Conservation (phyloP, 805 yeast species). For the Saccharomycopsis guyanensis region DNA sequence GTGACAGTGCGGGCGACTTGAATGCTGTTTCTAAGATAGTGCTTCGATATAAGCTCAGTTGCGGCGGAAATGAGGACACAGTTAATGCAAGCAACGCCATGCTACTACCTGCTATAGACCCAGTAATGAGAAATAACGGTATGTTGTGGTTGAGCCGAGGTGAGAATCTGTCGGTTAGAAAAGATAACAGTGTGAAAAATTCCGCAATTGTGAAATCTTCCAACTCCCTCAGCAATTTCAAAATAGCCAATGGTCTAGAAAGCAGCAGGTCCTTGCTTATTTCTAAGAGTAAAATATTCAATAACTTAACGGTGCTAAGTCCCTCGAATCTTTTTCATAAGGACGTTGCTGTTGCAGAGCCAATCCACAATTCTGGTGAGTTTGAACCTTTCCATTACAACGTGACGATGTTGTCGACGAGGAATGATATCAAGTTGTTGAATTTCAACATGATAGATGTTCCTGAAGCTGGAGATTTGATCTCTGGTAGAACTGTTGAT, state of each 20-base stretch:
- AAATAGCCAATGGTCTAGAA: not conserved
- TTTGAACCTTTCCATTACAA: not conserved
- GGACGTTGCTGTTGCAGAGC: not conserved
- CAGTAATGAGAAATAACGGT: conserved; percentile 9
- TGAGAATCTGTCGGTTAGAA: not conserved
- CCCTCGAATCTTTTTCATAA: not conserved
- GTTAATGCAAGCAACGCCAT: not conserved
- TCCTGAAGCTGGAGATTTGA: conserved; percentile 3
- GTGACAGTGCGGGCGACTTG: not conserved
- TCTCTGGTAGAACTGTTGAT: conserved; percentile 2
- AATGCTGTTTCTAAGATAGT: not conserved
- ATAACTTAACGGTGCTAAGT: not conserved
- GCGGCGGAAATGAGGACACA: not conserved
- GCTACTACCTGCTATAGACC: conserved; percentile 1
- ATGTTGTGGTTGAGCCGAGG: not conserved
- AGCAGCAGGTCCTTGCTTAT: not conserved
- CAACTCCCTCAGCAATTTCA: not conserved
- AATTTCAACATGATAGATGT: conserved; percentile 5
- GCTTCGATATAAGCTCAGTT: not conserved
- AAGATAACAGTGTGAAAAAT: not conserved
- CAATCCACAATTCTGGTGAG: not conserved
- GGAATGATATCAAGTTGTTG: conserved; percentile 1
- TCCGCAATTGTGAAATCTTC: conserved; percentile 3
- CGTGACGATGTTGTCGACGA: not conserved
- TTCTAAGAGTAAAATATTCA: not conserved